phyloP scores from a whole-genome alignment of 768 basidiomycete genomes.

The Kwoniella europaea region DNA sequence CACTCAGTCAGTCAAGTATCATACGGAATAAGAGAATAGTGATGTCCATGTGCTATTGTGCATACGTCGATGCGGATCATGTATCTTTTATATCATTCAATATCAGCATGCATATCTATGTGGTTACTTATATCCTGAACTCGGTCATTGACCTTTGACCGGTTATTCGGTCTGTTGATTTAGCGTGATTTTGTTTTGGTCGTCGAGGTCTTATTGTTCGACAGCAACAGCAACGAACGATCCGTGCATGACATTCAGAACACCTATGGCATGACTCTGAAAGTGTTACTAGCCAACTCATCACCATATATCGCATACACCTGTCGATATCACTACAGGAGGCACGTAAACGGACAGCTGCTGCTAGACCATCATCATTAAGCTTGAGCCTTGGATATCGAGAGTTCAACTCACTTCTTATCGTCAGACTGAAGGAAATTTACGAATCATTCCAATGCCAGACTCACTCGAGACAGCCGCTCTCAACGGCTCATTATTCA shows the following conservation, averaged over 20 bases:
- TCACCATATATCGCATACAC: no score
- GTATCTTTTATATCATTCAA: background rate
- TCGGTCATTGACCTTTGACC: background rate
- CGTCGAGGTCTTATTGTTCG: background rate
- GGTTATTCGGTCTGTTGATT: background rate
- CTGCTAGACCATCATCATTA: no score
- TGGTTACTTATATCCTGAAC: background rate
- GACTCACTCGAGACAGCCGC: constrained; percentile 33
- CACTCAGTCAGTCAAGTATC: no score
- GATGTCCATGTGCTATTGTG: background rate
- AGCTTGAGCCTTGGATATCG: no score
- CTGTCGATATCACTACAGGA: background rate
- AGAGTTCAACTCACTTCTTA: background rate
- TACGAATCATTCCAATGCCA: background rate
- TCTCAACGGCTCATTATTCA: constrained; percentile 36
- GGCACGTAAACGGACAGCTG: no score
- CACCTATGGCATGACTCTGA: no score
- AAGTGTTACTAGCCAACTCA: no score
- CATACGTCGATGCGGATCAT: background rate
- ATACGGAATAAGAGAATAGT: no score
- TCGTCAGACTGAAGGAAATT: background rate
- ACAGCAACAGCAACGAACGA: background rate
- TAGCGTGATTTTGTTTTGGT: background rate
- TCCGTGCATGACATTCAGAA: background rate
- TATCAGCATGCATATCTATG: background rate